Base-by-base conservation (phyloP, 768 basidiomycete genomes). In the Russula earlei region DNA sequence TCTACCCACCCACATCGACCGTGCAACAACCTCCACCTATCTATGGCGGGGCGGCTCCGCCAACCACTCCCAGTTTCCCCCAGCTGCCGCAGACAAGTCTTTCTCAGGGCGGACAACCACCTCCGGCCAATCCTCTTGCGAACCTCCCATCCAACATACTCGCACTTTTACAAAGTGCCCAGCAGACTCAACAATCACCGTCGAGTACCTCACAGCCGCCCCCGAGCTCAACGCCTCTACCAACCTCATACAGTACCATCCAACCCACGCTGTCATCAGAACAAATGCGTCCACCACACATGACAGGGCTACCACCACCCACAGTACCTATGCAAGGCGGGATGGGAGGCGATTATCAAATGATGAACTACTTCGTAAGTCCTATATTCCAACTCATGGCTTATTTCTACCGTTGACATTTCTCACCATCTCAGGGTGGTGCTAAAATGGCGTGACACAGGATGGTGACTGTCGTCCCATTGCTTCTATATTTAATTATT, bases 331-430 rank as follows among this genome's bases (percentile, higher is more conserved):
- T 61, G 55, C 61, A 61, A 40, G 22, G 54, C 25, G 58, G 58
- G 9, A 20, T 59, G 52, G 56, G 56, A 38, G 33, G 54, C 15
- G 61, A 62, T 34, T 74, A 71, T 46, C 84, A 85, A 62, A 67
- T 87, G 42, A 84, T 87, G 81, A 77, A 80, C 17, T 87, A 80
- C 64, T 71, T 84, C 60, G 85, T 86, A 57, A 70, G 80, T 67
- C 5, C 38, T 31, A 11, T 33, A 3, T 31, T 11, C 14, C 25
- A 10, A 29, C 10, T 41, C 40, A 10, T 24, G 40, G 17, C 27
- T 4, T 25, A 10, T 22, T 20, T 24, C 15, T 22, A 54, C 22
- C 27, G 12, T 25, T 5, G 34, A 27, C 8, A 6, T 43, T 3
- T 5, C 14, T 20, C 7, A 19, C 5, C 19, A 8, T 19, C 19